These are phyloP conservation scores for Umbilicus rupestris DNA, from an alignment of 164 flowering plant species.

Conservation along the genomic window DNA sequence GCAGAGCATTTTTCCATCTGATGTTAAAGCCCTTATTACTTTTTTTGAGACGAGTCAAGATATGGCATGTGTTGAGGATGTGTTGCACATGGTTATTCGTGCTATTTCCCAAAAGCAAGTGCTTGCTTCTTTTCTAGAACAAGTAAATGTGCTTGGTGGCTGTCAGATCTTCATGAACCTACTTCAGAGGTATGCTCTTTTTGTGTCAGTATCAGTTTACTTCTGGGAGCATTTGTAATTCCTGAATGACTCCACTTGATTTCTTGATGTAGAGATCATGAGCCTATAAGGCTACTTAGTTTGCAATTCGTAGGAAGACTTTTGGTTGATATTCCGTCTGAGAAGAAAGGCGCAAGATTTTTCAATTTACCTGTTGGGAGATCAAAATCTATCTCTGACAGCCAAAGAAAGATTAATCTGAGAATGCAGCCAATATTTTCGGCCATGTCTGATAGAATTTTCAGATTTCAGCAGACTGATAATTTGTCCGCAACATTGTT, in stretches of 20 bases:
- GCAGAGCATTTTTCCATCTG: slow-evolving; percentile 62
- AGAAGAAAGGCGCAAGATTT: slow-evolving; percentile 81
- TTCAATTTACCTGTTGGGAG: slow-evolving; percentile 70
- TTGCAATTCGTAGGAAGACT: slow-evolving; percentile 91
- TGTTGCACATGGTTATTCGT: slow-evolving; percentile 88
- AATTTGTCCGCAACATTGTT: slow-evolving; percentile 77
- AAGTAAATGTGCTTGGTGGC: slow-evolving; percentile 78
- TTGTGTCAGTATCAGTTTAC: slow-evolving; percentile 6
- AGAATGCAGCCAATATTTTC: slow-evolving; percentile 58
- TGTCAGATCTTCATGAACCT: slow-evolving; percentile 88
- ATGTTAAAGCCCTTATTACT: slow-evolving; percentile 75
- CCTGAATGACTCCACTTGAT: not conserved
- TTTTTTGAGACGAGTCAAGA: slow-evolving; percentile 85
- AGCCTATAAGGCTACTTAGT: slow-evolving; percentile 83
- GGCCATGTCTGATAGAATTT: slow-evolving; percentile 75
- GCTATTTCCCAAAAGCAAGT: slow-evolving; percentile 69
- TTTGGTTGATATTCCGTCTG: slow-evolving; percentile 85
- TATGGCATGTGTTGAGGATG: slow-evolving; percentile 90
- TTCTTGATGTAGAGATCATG: slow-evolving; percentile 50
- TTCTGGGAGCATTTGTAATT: not conserved
- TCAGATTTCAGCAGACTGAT: slow-evolving; percentile 76
- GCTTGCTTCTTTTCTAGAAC: slow-evolving; percentile 78
- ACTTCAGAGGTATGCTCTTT: slow-evolving; percentile 58
- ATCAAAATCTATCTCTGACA: slow-evolving; percentile 55
- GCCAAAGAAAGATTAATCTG: slow-evolving; percentile 35